phyloP scores from a whole-genome alignment of 768 basidiomycete species.

The Inosperma sp. region DNA sequence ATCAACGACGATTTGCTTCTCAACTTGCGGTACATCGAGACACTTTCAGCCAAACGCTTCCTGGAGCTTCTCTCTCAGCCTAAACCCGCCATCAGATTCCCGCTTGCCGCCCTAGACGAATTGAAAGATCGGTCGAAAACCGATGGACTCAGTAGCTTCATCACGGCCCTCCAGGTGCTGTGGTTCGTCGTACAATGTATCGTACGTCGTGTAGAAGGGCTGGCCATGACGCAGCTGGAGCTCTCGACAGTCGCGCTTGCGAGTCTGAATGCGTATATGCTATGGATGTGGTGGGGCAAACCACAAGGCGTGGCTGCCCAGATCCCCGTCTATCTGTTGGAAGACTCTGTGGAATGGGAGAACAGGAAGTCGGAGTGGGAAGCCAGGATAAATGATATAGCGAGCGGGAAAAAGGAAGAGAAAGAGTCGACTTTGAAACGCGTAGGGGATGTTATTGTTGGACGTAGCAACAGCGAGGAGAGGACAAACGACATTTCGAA shows the following conservation, averaged over 20 bases:
- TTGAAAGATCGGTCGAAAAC: conserved; percentile 31
- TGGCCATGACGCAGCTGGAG: conserved; percentile 31
- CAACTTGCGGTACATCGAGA: neutral
- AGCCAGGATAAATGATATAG: neutral
- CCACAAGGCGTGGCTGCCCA: conserved; percentile 16
- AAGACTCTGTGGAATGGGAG: neutral
- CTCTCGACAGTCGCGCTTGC: conserved; percentile 29
- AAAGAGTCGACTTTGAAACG: no score
- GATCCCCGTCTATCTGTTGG: neutral
- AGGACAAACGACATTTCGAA: no score
- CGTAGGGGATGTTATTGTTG: no score
- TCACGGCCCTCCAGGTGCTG: conserved; percentile 26
- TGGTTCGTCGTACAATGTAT: conserved; percentile 31
- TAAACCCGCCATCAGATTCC: neutral
- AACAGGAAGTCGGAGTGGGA: neutral
- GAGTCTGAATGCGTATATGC: conserved; percentile 22
- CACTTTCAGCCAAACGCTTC: neutral
- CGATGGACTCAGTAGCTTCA: conserved; percentile 25
- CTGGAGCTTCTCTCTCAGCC: neutral
- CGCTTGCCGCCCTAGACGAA: conserved; percentile 4
- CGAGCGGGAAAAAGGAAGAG: neutral
- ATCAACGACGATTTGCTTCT: neutral
- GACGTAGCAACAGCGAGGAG: no score
- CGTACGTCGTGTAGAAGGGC: conserved; percentile 15
- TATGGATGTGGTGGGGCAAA: conserved; percentile 32